Evolutionary conservation across 257 asterid species (phyloP).

Genomic region (Craterostigma plantagineum): DNA sequence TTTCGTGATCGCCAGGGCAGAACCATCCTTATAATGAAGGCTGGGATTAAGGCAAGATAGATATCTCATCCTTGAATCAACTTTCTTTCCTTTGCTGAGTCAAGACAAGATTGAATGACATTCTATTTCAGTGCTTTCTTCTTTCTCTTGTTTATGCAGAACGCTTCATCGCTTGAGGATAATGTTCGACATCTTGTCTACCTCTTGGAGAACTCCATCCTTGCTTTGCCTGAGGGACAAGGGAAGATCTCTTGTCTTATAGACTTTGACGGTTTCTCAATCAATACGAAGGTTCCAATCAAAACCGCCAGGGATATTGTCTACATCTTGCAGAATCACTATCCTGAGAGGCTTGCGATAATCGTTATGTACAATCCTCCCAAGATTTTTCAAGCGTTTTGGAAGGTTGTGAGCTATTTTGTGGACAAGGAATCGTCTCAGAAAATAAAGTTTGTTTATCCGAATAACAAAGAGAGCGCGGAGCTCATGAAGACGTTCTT

Average conservation of each 20-base stretch:
- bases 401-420: slow-evolving; percentile 59
- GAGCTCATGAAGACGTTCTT: slow-evolving; percentile 59
- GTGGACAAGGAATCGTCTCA: slow-evolving; percentile 42
- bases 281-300: slow-evolving; percentile 41
- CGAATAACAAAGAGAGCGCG: slow-evolving; percentile 43
- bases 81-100: too few relatives aligned
- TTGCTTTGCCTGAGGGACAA: slow-evolving; percentile 62
- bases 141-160: slow-evolving; percentile 15
- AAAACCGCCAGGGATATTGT: slow-evolving; percentile 57
- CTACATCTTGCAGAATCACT: slow-evolving; percentile 61
- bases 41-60: slow-evolving; percentile 67
- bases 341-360: slow-evolving; percentile 63
- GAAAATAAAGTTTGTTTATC: slow-evolving; percentile 52
- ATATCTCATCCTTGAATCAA: background rate
- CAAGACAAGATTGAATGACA: too few relatives aligned
- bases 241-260: slow-evolving; percentile 85
- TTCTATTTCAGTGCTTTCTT: background rate
- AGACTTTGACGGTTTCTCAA: slow-evolving; percentile 77
- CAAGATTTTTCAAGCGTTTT: slow-evolving; percentile 56
- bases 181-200: slow-evolving; percentile 60
- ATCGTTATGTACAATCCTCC: slow-evolving; percentile 70
- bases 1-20: slow-evolving; percentile 62
- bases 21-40: slow-evolving; percentile 76
- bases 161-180: slow-evolving; percentile 42
- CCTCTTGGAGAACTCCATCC: slow-evolving; percentile 62